phyloP scores from a whole-genome alignment of 345 rosid genomes.

The Arabidopsis suecica region DNA sequence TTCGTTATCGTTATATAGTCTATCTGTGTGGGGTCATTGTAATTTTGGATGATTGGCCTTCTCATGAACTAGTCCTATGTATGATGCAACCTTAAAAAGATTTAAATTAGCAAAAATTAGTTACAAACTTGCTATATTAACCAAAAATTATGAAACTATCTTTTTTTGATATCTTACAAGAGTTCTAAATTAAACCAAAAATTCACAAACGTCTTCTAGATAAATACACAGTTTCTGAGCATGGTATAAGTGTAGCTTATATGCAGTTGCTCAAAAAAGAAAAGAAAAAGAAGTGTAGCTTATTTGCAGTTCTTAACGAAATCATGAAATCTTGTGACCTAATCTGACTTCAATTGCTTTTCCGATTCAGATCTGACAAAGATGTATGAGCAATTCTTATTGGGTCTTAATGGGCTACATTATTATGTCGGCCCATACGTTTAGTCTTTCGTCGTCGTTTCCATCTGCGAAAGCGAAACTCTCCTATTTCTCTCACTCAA shows the following conservation, averaged over 20 bases:
- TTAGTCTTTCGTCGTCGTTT: slow-evolving; percentile 5
- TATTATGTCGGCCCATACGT: not conserved
- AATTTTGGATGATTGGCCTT: slow-evolving; percentile 38
- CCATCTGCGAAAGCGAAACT: not conserved
- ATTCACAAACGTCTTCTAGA: not conserved
- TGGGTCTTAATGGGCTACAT: slow-evolving; percentile 18
- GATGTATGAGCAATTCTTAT: not conserved
- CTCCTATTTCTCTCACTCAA: not conserved
- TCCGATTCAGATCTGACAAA: no score
- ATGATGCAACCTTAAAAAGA: slow-evolving; percentile 17
- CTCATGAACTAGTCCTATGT: slow-evolving; percentile 12
- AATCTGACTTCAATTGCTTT: no score
- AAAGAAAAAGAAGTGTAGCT: not conserved
- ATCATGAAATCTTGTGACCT: not conserved
- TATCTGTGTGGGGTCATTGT: slow-evolving; percentile 37
- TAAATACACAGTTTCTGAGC: not conserved
- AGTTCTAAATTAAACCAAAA: not conserved
- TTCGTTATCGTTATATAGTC: not conserved
- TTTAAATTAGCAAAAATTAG: slow-evolving; percentile 27
- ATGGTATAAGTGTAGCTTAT: not conserved
- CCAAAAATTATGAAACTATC: not conserved
- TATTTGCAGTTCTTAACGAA: not conserved
- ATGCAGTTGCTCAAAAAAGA: not conserved
- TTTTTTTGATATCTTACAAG: not conserved
- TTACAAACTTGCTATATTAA: not conserved